Base-by-base conservation (phyloP, 805 yeast species). In the Sugiyamaella valdiviana region DNA sequence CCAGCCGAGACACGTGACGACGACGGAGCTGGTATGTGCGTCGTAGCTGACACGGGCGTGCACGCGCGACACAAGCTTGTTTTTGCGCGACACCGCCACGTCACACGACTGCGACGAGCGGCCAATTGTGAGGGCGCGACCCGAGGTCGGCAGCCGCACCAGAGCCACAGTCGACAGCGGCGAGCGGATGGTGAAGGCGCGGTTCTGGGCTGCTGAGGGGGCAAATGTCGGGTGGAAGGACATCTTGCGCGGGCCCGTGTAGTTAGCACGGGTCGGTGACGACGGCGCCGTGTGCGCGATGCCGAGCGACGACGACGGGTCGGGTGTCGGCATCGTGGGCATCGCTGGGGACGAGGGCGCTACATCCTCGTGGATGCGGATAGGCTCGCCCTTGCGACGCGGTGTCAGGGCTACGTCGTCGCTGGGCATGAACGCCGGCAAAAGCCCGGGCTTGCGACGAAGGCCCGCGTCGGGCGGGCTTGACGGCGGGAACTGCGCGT, bases 1-100 rank as follows among this genome's bases (percentile, higher is more conserved):
- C 67, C 80, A 77, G 2, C 98, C 97, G 47, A 79, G 64, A 64
- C 97, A 91, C 40, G 76, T 76, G 44, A 91, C 63, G 40, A 87
- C 63, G 41, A 70, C 57, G 16, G 47, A 32, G 29, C 75, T 68
- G 9, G 52, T 46, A 2, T 51, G 60, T 1, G 69, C 57, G 23
- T 69, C 61, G 60, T 76, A 80, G 21, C 73, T 67, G 2, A 84
- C 59, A 14, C 68, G 64, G 45, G 82, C 72, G 64, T 86, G 95
- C 9, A 73, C 72, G 45, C 95, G 76, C 12, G 93, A 83, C 19
- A 86, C 77, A 36, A 73, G 73, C 60, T 77, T 79, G 62, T 62
- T 74, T 63, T 60, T 80, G 58, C 65, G 67, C 61, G 65, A 69
- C 36, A 73, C 61, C 16, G 73, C 74, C 44, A 71, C 77, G 45